Base-by-base conservation (phyloP, 768 basidiomycete species). In the Xanthoconium stramineum region DNA sequence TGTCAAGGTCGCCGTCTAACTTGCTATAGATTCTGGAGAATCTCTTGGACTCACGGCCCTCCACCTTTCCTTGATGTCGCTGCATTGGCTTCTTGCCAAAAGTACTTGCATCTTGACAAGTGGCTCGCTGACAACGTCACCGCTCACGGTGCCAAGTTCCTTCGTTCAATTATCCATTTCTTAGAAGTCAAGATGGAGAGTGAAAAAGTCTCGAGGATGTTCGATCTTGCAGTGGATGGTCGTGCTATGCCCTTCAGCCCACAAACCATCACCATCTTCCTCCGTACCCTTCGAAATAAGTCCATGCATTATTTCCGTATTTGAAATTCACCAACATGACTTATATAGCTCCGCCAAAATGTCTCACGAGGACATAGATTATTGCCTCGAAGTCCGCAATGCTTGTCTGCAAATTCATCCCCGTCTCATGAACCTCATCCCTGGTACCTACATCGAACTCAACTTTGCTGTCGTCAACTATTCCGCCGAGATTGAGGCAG, bases 401-500 rank as follows among this genome's bases (percentile, higher is more conserved):
- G 81, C 86, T 30, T 96, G 95, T 69, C 78, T 98, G 33, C 95
- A 98, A 69, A 86, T 98, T 47, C 91, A 98, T 65, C 97, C 97
- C 24, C 24, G 24, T 24, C 24, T 24, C 24, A 24, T 24, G 24
- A 24, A 24, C 24, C 24, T 24, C 4, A 24, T 24, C 24, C 24
- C 24, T 24, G 24, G 24, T 24, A 24, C 24, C 24, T 2, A 24
- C 24, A 24, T 44, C 20, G 96, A 98, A 69, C 94, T 94, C 24
- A 96, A 95, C 24, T 89, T 96, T 69, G 80, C 84, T 6, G 95
- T 97, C 20, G 85, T 95, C 68, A 86, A 78, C 56, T 98, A 97
- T 74, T 79, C 90, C 6, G 73, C 86, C 47, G 95, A 98, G 63
- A 89, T 96, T 53, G 93, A 97, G 70, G 78, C 83, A 11, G 94